Conservation (phyloP, 257 asterid genomes). For the Solanum medicagineum region DNA sequence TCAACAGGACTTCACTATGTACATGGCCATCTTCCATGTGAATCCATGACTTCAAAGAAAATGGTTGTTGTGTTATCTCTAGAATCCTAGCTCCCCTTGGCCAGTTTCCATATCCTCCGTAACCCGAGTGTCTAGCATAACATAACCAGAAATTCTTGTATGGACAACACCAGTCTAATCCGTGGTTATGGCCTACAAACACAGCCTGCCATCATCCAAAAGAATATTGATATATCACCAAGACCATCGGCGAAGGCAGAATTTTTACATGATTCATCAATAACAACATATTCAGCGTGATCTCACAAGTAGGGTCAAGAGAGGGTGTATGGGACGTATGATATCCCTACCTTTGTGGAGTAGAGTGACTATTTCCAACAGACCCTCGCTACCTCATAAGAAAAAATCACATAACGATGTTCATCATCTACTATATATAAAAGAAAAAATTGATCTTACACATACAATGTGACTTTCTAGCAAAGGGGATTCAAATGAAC, state of each 20-base stretch:
- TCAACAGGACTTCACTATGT: conserved; percentile 51
- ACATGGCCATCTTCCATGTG: conserved; percentile 68
- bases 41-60: conserved; percentile 74
- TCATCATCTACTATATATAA: background rate
- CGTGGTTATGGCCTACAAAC: conserved; percentile 92
- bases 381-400: background rate
- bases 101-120: conserved; percentile 93
- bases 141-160: conserved; percentile 68
- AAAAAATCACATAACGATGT: background rate
- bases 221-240: background rate
- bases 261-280: background rate
- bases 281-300: background rate
- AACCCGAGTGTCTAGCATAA: conserved; percentile 91
- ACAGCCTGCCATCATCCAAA: conserved; percentile 46
- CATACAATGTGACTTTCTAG: background rate
- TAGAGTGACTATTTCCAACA: background rate
- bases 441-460: background rate
- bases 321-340: no score
- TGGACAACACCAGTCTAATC: conserved; percentile 97
- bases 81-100: conserved; percentile 60
- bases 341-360: background rate
- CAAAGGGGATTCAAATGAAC: background rate
- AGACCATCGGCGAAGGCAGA: background rate
- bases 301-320: background rate
- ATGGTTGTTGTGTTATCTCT: conserved; percentile 45